Base-by-base conservation (phyloP, 805 yeast genomes). In the Komagataella ulmi region DNA sequence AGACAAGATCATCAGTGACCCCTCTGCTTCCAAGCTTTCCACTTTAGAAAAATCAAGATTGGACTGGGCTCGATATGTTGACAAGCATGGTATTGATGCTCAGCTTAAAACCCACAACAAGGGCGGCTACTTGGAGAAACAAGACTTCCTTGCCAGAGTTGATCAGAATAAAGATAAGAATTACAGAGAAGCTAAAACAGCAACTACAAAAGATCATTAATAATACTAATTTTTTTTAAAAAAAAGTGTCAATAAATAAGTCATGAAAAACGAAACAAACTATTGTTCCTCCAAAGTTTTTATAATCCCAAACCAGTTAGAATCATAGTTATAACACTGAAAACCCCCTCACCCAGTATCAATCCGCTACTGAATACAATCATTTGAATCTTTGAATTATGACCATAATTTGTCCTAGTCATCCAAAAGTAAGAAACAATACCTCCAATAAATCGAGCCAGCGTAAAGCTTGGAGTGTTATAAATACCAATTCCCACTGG, bases 401-500 rank as follows among this genome's bases (percentile, higher is more conserved):
- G 69, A 17, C 58, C 56, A 6, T 57, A 53, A 17, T 53, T 54
- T 6, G 51, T 64, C 45, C 63, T 66, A 24, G 65, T 67, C 53
- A 79, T 56, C 88, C 90, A 80, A 56, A 68, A 55, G 60, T 76
- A 76, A 1, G 89, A 77, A 40, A 80, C 60, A 3, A 85, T 58
- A 2, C 99, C 99, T 7, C 99, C 99, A 19, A 88, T 55, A 62
- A 93, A 91, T 58, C 99, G 73, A 1, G 98, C 98, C 48, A 91
- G 71, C 0, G 98, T 93, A 67, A 91, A 93, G 49, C 88, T 83
- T 2, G 99, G 98, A 0, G 90, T 76, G 64, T 93, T 93, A 65
- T 91, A 93, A 55, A 91, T 88, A 17, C 99, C 98, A 50, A 91
- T 85, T 1, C 99, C 99, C 17, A 90, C 97, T 2, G 99, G 97